A percentile compares a stretch with the other conserved stretches of the same genome.
phyloP scores from a whole-genome alignment of 169 alveolate genomes.

The Plasmodium billcollinsi region DNA sequence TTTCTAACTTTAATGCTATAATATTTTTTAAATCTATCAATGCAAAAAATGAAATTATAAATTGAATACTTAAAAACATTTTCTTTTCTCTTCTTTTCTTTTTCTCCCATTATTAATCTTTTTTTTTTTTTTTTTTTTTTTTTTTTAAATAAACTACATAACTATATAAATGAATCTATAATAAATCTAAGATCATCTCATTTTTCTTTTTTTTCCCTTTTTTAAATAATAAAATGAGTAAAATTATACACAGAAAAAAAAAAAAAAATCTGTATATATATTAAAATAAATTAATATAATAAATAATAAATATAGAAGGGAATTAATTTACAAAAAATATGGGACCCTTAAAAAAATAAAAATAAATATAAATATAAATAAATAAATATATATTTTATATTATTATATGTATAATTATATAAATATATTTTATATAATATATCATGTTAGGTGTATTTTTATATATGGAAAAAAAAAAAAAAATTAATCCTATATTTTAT shows the following conservation, averaged over 20 bases:
- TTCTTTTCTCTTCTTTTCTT: slow-evolving; percentile 16
- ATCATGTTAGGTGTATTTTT: too few species aligned
- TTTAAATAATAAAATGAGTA: not conserved
- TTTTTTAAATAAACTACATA: too few species aligned
- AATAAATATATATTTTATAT: too few species aligned
- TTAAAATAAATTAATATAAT: too few species aligned
- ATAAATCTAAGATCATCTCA: not conserved
- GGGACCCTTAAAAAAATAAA: too few species aligned
- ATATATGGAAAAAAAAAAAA: too few species aligned
- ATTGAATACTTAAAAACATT: slow-evolving; percentile 32
- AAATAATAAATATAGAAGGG: too few species aligned
- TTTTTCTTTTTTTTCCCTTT: not conserved
- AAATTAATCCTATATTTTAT: too few species aligned
- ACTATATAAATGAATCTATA: not conserved
- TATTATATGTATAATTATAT: too few species aligned
- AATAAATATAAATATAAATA: too few species aligned
- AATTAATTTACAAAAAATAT: too few species aligned
- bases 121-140: not conserved
- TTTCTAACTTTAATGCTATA: slow-evolving; percentile 22
- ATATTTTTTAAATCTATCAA: slow-evolving; percentile 20
- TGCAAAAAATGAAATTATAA: slow-evolving; percentile 25
- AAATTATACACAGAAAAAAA: not conserved
- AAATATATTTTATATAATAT: too few species aligned
- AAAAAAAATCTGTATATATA: not conserved
- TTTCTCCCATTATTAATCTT: slow-evolving; percentile 26